Evolutionary conservation across 805 yeast species (phyloP).

Genomic region (Komagataella pastoris): DNA sequence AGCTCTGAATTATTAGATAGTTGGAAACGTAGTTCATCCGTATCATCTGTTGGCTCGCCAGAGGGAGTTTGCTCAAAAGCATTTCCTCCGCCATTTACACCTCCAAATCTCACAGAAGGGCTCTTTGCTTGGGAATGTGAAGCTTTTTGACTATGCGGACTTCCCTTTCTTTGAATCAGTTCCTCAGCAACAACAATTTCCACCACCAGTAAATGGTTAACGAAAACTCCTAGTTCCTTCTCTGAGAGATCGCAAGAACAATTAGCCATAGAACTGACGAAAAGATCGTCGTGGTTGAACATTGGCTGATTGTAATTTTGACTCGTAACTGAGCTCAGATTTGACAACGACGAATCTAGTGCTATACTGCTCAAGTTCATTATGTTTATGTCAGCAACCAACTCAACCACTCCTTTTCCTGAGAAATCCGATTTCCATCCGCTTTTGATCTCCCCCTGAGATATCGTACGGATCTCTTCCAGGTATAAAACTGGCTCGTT

Average conservation of each 20-base stretch:
- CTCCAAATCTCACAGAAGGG: slow-evolving; percentile 13
- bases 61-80: slow-evolving; percentile 1
- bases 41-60: slow-evolving; percentile 18
- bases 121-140: background rate
- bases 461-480: slow-evolving; percentile 64
- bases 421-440: slow-evolving; percentile 96
- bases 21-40: slow-evolving; percentile 19
- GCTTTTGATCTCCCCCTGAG: slow-evolving; percentile 67
- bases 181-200: slow-evolving; percentile 97
- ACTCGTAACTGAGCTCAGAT: slow-evolving; percentile 16
- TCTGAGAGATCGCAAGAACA: slow-evolving; percentile 75
- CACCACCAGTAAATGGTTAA: slow-evolving; percentile 63
- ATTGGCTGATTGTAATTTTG: slow-evolving; percentile 18
- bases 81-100: slow-evolving; percentile 4
- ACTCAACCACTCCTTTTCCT: slow-evolving; percentile 65
- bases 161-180: slow-evolving; percentile 26
- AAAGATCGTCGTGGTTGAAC: slow-evolving; percentile 11
- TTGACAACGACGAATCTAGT: slow-evolving; percentile 14
- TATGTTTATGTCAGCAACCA: slow-evolving; percentile 59
- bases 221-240: slow-evolving; percentile 64
- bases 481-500: slow-evolving; percentile 29
- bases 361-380: slow-evolving; percentile 44
- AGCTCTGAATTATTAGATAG: slow-evolving; percentile 18
- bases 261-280: slow-evolving; percentile 23
- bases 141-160: slow-evolving; percentile 1